These are phyloP conservation scores for Paraphoma chrysanthemicola DNA, from an alignment of 2,329 filamentous ascomycete genomes.

Conservation along the genomic window DNA sequence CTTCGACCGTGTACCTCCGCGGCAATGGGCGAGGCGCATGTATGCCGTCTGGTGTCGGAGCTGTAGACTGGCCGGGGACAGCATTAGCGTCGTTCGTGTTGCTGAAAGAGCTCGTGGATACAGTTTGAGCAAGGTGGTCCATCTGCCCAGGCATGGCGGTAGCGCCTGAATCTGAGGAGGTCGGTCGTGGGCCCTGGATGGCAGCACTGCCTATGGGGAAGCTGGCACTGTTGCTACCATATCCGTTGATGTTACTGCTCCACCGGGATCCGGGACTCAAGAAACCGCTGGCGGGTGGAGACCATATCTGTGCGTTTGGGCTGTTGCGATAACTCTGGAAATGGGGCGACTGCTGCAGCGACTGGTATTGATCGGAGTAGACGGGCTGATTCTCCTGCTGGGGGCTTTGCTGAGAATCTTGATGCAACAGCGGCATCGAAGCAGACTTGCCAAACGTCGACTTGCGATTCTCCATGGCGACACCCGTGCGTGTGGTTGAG, in stretches of 20 bases:
- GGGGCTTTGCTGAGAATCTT: not conserved
- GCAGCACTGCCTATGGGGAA: not conserved
- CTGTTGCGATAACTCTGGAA: not conserved
- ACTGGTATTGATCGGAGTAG: not conserved
- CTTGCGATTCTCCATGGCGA: not conserved
- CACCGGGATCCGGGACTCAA: not conserved
- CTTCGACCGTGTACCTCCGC: not conserved
- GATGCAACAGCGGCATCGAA: not conserved
- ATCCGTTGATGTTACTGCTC: not conserved
- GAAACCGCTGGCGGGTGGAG: not conserved
- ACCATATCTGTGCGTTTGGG: not conserved
- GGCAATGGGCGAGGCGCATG: too few species aligned
- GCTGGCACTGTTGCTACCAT: not conserved
- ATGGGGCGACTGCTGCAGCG: not conserved
- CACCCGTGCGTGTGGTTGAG: too few species aligned
- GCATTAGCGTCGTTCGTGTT: too few species aligned
- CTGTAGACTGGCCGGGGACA: not conserved
- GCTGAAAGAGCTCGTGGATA: too few species aligned
- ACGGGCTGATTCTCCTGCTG: not conserved
- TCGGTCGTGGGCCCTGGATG: not conserved
- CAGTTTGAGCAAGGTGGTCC: too few species aligned
- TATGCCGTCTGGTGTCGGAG: not conserved
- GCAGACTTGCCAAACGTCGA: not conserved
- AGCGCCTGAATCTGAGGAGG: not conserved
- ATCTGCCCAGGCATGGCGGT: not conserved